phyloP scores from a whole-genome alignment of 225 moss, liverwort and hornwort species.

The Physcomitrellopsis africana region DNA sequence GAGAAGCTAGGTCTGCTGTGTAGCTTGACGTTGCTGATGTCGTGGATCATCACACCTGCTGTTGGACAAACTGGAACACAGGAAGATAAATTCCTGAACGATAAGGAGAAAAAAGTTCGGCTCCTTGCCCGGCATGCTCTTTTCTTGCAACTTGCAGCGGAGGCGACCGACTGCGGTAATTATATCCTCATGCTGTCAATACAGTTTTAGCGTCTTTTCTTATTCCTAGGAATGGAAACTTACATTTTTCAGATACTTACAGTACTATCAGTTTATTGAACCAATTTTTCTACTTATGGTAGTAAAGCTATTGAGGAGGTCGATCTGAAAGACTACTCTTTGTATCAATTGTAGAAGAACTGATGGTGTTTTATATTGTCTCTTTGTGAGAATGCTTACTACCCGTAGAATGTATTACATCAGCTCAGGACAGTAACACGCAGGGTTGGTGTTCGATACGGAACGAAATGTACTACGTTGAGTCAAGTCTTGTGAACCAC shows the following conservation, averaged over 20 bases:
- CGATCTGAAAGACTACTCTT: conserved; percentile 2
- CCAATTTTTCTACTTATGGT: background rate
- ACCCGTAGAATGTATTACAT: no score
- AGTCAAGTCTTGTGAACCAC: background rate
- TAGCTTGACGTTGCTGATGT: conserved; percentile 33
- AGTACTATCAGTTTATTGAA: background rate
- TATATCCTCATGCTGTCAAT: background rate
- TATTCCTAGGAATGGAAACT: background rate
- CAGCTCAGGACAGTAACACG: background rate
- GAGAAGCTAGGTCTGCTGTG: conserved; percentile 28
- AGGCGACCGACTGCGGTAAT: conserved; percentile 58
- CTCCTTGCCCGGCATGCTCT: conserved; percentile 59
- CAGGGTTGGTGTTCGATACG: background rate
- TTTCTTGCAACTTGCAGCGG: conserved; percentile 55
- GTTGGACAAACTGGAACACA: conserved; percentile 27
- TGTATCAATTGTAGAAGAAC: background rate
- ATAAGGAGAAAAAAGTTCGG: conserved; percentile 52
- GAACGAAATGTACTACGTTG: background rate
- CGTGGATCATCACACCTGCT: conserved; percentile 29
- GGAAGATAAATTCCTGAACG: conserved; percentile 39
- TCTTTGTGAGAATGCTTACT: no score
- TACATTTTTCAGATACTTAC: background rate
- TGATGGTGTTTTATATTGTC: no score
- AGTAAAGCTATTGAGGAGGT: background rate
- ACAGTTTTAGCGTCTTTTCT: background rate